Evolutionary conservation across 352 stramenopile species (phyloP), one percentile per base, ranked within the genome.

Genomic region (Globisporangium yorkense): DNA sequence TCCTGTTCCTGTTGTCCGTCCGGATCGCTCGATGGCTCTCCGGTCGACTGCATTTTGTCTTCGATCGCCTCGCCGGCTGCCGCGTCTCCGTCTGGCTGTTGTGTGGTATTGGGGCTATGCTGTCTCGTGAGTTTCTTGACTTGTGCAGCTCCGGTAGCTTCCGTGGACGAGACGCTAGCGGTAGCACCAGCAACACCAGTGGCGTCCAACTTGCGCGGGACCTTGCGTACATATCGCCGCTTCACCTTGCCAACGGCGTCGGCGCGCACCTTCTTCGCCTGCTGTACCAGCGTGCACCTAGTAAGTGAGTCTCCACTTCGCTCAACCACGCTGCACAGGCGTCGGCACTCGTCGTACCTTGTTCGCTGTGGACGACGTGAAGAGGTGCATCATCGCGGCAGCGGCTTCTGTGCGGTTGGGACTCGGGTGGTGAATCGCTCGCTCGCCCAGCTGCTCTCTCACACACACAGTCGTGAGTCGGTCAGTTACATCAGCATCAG

Each of bases 401-500:
- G 82, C 82, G 16, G 82, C 82, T 59, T 92, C 82, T 0, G 80
- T 90, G 49, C 82, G 75, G 54, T 90, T 92, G 21, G 82, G 82
- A 63, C 80, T 90, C 24, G 82, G 82, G 56, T 91, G 74, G 48
- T 80, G 75, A 6, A 87, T 71, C n/a, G 70, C 65, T 16, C 63
- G 73, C 20, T 75, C 64, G 1, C 18, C 41, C 24, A 57, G 15
- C 64, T 68, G 21, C 10, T 20, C 5, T 20, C 3, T 15, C n/a
- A n/a, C n/a, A 24, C 24, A 41, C 2, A 8, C 21, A 51, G 7
- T 6, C 37, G 12, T 9, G 9, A 4, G 3, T 1, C 3, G 3
- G 12, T 43, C 37, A 43, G 37, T 13, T 13, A 6, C 12, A 9
- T 39, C 33, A 12, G 33, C 12, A 13, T 9, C 33, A 7, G 37